Conservation (phyloP, 2,329 filamentous ascomycete genomes). For the Claviceps africana region DNA sequence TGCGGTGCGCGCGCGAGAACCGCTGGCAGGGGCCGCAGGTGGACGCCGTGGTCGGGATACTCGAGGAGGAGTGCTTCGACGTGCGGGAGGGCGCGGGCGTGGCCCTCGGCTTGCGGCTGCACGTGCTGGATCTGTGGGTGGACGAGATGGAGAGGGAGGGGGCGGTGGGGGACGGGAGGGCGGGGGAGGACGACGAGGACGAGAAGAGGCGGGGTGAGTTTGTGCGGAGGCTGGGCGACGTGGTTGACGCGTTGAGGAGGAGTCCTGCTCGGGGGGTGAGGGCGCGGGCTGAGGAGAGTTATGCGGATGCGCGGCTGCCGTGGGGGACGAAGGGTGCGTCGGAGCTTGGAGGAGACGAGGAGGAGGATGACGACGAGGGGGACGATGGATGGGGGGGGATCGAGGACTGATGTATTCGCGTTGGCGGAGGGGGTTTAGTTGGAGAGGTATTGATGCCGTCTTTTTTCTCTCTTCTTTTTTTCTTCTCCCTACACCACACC, state of each 20-base stretch:
- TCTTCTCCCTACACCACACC: too few species aligned
- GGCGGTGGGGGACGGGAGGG: slow-evolving; percentile 23
- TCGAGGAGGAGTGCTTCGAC: slow-evolving; percentile 21
- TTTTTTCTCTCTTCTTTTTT: too few species aligned
- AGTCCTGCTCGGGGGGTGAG: slow-evolving; percentile 60
- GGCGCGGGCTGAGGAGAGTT: slow-evolving; percentile 51
- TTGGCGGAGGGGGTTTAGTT: too few species aligned
- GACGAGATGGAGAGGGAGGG: slow-evolving; percentile 72
- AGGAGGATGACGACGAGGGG: slow-evolving; percentile 23
- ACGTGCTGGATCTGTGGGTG: slow-evolving; percentile 80
- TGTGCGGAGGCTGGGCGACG: slow-evolving; percentile 35
- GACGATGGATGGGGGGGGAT: slow-evolving; percentile 53
- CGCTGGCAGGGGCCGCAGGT: slow-evolving; percentile 18
- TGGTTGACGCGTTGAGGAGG: slow-evolving; percentile 42
- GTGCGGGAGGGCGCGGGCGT: slow-evolving; percentile 36
- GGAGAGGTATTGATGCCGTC: too few species aligned
- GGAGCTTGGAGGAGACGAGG: slow-evolving; percentile 21
- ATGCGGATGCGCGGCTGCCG: slow-evolving; percentile 61
- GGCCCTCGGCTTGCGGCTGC: slow-evolving; percentile 72
- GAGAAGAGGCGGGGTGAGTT: slow-evolving; percentile 28
- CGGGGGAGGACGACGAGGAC: not conserved
- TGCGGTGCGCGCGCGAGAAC: slow-evolving; percentile 31
- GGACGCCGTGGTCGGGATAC: slow-evolving; percentile 14
- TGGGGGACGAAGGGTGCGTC: slow-evolving; percentile 33
- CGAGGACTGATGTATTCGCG: slow-evolving; percentile 46